Evolutionary conservation across 2,329 filamentous ascomycete species (phyloP), one percentile per base, ranked within the genome.

Genomic region (Sclerotinia borealis): DNA sequence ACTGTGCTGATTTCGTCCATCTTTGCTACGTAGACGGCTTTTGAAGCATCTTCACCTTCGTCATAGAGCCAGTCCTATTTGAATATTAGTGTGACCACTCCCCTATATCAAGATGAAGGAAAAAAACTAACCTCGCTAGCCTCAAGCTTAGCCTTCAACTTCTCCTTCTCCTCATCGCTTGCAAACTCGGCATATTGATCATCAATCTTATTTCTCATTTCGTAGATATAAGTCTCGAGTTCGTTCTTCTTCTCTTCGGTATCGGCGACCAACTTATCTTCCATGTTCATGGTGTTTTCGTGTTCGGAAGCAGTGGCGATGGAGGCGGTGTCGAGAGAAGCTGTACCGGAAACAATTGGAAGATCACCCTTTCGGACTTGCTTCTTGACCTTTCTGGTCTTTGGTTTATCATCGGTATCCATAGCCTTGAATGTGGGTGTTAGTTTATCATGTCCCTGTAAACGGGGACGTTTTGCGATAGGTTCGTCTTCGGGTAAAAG

Each of bases 171-270:
- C 54, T 96, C 91, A 6, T 97, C 93, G 72, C 81, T 95, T 67
- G 91, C 89, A 69, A 96, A 92, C 56, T 96, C 91, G 68, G 92
- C 81, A 77, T 96, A 97, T 71, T 92, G 85, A 73, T 96, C 92
- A 70, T 97, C 92, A 59, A 98, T 85, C 86, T 97, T 97, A 79
- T 92, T 92, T 72, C 93, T 90, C 75, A 96, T 85, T 74, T 98
- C 93, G 80, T 99, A 99, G 79, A 98, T 97, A 80, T 89, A 96
- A 29, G 91, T 88, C 83, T 99, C 95, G 61, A 99, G 90, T 80
- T 98, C 93, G 82, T 99, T 99, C 91, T 98, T 99, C 87, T 96
- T 96, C 82, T 98, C 92, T 76, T 98, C 95, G 43, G 95, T 99
- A 77, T 98, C 95, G 71, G 91, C 91, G 63, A 99, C 93, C 64